Evolutionary conservation across 2,329 filamentous ascomycete genomes (phyloP), one percentile per base, ranked within the genome.

Genomic region (Ascochyta clinopodiicola): DNA sequence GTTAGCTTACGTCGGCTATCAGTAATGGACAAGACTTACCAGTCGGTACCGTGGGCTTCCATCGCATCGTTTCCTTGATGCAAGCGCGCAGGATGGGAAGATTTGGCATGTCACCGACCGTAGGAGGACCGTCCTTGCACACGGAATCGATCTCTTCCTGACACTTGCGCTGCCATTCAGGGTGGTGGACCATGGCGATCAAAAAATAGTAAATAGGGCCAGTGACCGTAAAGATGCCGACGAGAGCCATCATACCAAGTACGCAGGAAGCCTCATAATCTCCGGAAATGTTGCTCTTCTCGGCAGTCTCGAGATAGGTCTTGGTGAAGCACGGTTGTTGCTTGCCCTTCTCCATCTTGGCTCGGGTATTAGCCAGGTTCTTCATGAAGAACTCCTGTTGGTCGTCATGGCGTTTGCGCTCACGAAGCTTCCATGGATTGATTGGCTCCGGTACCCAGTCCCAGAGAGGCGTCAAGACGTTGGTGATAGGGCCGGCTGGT

Each of bases 401-500:
- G 34, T 80, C 77, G 39, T 84, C 82, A 60, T 84, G 81, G 19
- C 82, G 77, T 65, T 81, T 82, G 36, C 74, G 76, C 65, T 84
- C 82, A 6, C 79, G 79, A 13, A 72, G 73, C 68, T 84, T 84
- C 82, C 82, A 84, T 0, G 82, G 82, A 60, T 84, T 84, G 40
- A 84, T 74, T 13, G 69, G 59, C 52, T 74, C 70, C 2, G 82
- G 82, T 1, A 84, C 65, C 50, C 59, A 69, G 54, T 83, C 77
- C 82, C 82, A 84, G 0, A 85, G 74, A 4, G 81, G 82, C 3
- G 82, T 84, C 36, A 84, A 48, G 4, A 84, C 78, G 56, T 84
- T 85, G n/a, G 82, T 84, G 59, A 85, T 81, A 1, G 82, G 82
- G 0, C 82, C 82, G 24, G 82, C 82, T 0, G 82, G 82, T 1